Evolutionary conservation across 2,329 filamentous ascomycete genomes (phyloP).

Genomic region (Teratosphaeria epicoccoides): DNA sequence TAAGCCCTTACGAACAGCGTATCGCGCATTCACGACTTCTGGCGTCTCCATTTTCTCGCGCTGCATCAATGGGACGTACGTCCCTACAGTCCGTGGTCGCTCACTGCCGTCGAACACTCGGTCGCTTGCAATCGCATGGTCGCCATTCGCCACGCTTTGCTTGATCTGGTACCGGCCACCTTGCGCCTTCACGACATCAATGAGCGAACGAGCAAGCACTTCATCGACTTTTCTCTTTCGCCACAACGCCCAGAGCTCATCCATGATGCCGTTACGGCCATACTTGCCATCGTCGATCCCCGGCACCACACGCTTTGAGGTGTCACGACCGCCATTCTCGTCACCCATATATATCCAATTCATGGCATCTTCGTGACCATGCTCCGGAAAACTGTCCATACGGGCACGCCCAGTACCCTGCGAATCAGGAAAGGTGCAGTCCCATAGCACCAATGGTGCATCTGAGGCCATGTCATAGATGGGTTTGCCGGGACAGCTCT

Average conservation of each 20-base stretch:
- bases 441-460: conserved; percentile 84
- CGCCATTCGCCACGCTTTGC: background rate
- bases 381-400: background rate
- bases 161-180: conserved; percentile 14
- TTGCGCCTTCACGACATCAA: conserved; percentile 48
- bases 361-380: conserved; percentile 46
- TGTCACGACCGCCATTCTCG: conserved; percentile 32
- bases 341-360: conserved; percentile 74
- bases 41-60: conserved; percentile 47
- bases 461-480: conserved; percentile 87
- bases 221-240: conserved; percentile 81
- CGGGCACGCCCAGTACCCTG: conserved; percentile 1
- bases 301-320: conserved; percentile 17
- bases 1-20: conserved; percentile 41
- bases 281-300: conserved; percentile 48
- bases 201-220: conserved; percentile 62
- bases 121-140: conserved; percentile 24
- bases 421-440: conserved; percentile 69
- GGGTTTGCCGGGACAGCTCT: conserved; percentile 62
- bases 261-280: conserved; percentile 55
- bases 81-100: conserved; percentile 42
- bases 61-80: conserved; percentile 47
- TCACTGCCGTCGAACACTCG: conserved; percentile 51
- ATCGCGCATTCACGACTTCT: conserved; percentile 53
- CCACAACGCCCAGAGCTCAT: conserved; percentile 75